Base-by-base conservation (phyloP, 805 yeast species). In the Wickerhamiella vanderwaltii region DNA sequence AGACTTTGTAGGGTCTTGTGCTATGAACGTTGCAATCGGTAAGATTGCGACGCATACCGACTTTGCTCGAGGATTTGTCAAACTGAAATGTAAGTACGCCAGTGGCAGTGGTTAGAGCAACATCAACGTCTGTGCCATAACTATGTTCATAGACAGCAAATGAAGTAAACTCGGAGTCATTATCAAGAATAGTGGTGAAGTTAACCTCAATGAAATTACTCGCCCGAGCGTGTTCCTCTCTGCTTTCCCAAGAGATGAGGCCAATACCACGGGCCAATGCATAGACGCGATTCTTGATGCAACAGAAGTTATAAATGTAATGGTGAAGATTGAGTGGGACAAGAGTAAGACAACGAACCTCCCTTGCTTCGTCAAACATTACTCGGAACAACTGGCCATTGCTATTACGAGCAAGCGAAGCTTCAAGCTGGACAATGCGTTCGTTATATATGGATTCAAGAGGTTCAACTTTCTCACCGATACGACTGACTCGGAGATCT, bases 211-310 rank as follows among this genome's bases (percentile, higher is more conserved):
- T 20, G 13, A 4, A 19, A 16, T 32, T 17, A 19, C 18, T 20
- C n/a, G n/a, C n/a, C 26, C 11, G 7, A 9, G 15, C 40, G 13
- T 20, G 11, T 18, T 37, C 40, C 9, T 37, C 40, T 6, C 40
- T 29, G 15, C 22, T 37, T 20, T 29, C 29, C 40, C 40, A 37
- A 17, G 26, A 17, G 9, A 37, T 16, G 9, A 37, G 34, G 40
- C 40, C 40, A 13, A 19, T 17, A 23, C 18, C 25, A 6, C 12
- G 5, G 3, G 19, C 40, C 4, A 37, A 29, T 15, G 33, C 40
- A 23, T 37, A 37, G 28, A 26, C 30, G 18, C 40, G 33, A 34
- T 28, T 37, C 40, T 37, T 37, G 40, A 37, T 29, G 29, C 32
- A 15, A 4, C 3, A 5, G 22, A 37, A 9, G n/a, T 29, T 12